Base-by-base conservation (phyloP, 371 early-diverging fungal genomes). In the Apophysomyces sp. region DNA sequence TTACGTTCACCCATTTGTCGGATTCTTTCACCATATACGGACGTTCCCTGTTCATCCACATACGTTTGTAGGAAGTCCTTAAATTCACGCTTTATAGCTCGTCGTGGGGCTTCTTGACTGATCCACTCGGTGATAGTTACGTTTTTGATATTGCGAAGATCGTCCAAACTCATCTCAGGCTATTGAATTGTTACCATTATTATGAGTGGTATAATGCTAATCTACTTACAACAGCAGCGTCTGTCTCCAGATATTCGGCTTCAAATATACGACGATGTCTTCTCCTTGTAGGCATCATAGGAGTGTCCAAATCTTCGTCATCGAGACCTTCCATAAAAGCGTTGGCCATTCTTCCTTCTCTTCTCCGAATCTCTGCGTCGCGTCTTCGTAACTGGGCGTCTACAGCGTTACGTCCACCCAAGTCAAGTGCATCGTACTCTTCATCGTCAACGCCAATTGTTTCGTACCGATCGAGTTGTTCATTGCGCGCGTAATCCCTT, bases 1-100 rank as follows among this genome's bases (percentile, higher is more conserved):
- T 55, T 75, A 81, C 89, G 85, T 78, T 94, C 95, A 81, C 96
- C 94, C 83, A 98, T 88, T 51, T 84, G 83, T 52, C 89, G 81
- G 71, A 98, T 96, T 49, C 93, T 82, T 67, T 93, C 92, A 68
- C 94, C 95, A 67, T 98, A 98, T 7, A 98, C 92, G 2, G 94
- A 92, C 30, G 88, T 89, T 61, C 96, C 95, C 39, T 89, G 77
- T 15, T 91, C 92, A 65, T 94, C 90, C 15, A 88, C 87, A 71
- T 81, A 96, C 3, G 92, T 90, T 28, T 91, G 86, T 39, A 98
- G 77, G 69, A 98, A 98, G 39, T 89, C 83, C 32, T 88, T 85
- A 78, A 97, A 98, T 66, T 96, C 93, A 34, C 88, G 76, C 64
- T 86, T 86, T 57, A 97, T 92, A 16, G 92, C 87, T 60, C 88